Base-by-base conservation (phyloP, 169 alveolate species). In the Babesia divergens region DNA sequence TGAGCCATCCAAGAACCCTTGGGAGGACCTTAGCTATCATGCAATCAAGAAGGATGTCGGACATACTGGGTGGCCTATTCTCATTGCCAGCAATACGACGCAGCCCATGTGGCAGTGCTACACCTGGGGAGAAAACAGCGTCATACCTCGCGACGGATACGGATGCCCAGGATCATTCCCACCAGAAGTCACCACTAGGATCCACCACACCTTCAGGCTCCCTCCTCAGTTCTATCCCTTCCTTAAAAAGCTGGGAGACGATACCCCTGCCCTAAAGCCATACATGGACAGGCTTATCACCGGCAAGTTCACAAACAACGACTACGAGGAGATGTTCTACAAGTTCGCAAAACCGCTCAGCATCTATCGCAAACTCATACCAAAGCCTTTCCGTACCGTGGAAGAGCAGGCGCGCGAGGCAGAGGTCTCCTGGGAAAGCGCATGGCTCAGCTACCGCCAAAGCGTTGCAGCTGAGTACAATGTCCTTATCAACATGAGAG, bases 211-310 rank as follows among this genome's bases (percentile, higher is more conserved):
- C 14, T 90, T 86, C 81, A 60, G 92, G 67, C 87, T 92, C 43
- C 96, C 96, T 13, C 96, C 96, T 5, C 96, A 92, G 86, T 92
- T 88, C 81, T 92, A 86, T 66, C 94, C 94, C 0, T 92, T 92
- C 76, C 79, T 92, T 46, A 92, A 92, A 79, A 92, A 91, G 77
- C 82, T 92, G 66, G 96, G 94, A 18, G 96, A 92, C 65, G 96
- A 92, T 50, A 92, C 96, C 11, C 94, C 94, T 2, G 91, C 80
- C 54, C 79, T 92, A 37, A 91, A 86, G 87, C 96, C 96, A 9
- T 91, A 89, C 74, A 89, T 88, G 93, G 90, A 83, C 59, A 89
- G 91, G 84, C 83, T 92, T 18, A 83, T 85, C 22, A 28, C 67
- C 34, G 94, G 95, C 3, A 91, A 84, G 65, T 83, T 92, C 77